phyloP scores from a whole-genome alignment of 257 asterid genomes.

The Solanum okadae region DNA sequence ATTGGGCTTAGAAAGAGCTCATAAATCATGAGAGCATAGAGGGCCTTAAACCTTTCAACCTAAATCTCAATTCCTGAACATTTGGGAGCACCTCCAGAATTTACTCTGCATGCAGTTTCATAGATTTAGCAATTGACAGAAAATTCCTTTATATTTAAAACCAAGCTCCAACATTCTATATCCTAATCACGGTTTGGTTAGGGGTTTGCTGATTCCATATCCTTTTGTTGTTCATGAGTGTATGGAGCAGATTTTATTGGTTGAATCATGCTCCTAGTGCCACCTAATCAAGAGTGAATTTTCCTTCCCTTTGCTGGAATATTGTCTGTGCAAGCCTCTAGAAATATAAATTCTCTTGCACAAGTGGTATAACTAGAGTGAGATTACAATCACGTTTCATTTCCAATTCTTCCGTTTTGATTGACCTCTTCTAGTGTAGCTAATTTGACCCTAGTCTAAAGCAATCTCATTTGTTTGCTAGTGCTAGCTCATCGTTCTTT shows the following conservation, averaged over 20 bases:
- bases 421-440: neutral
- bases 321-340: neutral
- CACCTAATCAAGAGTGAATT: neutral
- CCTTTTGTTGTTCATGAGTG: neutral
- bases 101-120: neutral
- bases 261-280: neutral
- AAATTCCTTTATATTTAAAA: neutral
- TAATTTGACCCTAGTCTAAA: neutral
- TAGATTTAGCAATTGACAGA: neutral
- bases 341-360: neutral
- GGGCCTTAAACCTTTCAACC: neutral
- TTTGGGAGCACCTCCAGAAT: neutral
- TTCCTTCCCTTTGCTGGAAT: neutral
- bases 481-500: neutral
- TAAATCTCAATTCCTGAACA: neutral
- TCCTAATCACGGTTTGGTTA: neutral
- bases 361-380: neutral
- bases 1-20: neutral
- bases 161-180: neutral
- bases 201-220: neutral
- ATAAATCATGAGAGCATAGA: neutral
- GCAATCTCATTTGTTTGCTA: neutral
- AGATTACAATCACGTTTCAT: neutral
- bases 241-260: neutral
- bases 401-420: neutral